Evolutionary conservation across 2,329 filamentous ascomycete species (phyloP), one percentile per base, ranked within the genome.

Genomic region (Fusarium cyanostomum): DNA sequence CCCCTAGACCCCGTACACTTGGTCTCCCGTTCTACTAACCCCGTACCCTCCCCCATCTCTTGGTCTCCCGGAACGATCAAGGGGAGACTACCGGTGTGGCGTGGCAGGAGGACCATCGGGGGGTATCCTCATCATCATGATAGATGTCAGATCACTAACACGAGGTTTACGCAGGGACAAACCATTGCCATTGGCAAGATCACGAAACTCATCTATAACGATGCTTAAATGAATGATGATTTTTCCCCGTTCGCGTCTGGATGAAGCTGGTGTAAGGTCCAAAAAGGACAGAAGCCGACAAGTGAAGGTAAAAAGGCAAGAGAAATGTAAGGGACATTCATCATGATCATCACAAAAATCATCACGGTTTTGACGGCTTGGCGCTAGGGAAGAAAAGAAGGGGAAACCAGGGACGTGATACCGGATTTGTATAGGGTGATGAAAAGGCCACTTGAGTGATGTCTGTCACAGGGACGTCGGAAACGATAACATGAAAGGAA

Each of bases 131-230:
- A 39, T 59, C 28, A 35, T 39, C 35, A 43, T 41, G 12, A 13
- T 42, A 43, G 31, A 69, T 58, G 52, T 49, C 42, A 59, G 41
- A 37, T 64, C 24, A 61, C 72, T 74, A 72, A 74, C 66, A 74
- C 48, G 70, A 34, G 30, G 18, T 52, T 21, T 64, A 48, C 74
- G 52, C 74, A 98, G 89, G 95, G 95, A 72, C 94, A 98, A 91
- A 99, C 95, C 0, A 97, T 99, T 81, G 95, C 95, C 54, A 99
- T 99, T 81, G 95, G 95, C 74, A 99, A 99, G 86, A 96, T 99
- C 77, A 97, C 92, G 59, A 97, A 94, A 85, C 86, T 99, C 64
- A 83, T 87, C 71, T 80, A 74, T 8, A 77, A 80, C 54, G 69
- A 71, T 10, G 49, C 66, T 59, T 71, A 70, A 69, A 68, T 66